phyloP scores from a whole-genome alignment of 2,329 filamentous ascomycete species.

The Claviceps paspali region DNA sequence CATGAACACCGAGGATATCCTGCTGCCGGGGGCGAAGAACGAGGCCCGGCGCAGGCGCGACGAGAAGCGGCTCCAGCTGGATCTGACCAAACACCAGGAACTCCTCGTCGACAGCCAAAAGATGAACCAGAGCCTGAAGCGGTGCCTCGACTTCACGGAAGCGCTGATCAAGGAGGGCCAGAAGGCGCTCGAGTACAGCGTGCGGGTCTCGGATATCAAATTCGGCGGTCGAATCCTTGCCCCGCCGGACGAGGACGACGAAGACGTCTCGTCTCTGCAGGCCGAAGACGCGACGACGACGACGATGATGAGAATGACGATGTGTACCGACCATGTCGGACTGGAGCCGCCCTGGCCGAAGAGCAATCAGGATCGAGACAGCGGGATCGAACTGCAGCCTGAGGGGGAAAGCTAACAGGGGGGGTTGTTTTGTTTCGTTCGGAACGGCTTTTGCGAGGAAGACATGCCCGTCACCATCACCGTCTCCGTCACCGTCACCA shows the following conservation, averaged over 20 bases:
- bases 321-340: slow-evolving; percentile 8
- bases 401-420: too few relatives aligned
- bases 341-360: slow-evolving; percentile 20
- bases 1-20: slow-evolving; percentile 15
- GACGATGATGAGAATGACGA: slow-evolving; percentile 12
- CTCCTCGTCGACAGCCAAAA: slow-evolving; percentile 81
- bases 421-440: too few relatives aligned
- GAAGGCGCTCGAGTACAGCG: slow-evolving; percentile 72
- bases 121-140: slow-evolving; percentile 86
- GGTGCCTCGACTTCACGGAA: slow-evolving; percentile 81
- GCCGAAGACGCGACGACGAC: slow-evolving; percentile 9
- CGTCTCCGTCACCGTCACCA: too few relatives aligned
- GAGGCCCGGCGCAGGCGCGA: slow-evolving; percentile 48
- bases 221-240: slow-evolving; percentile 67
- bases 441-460: too few relatives aligned
- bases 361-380: slow-evolving; percentile 33
- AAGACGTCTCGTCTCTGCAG: slow-evolving; percentile 11
- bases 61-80: slow-evolving; percentile 68
- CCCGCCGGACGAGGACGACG: slow-evolving; percentile 45
- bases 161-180: slow-evolving; percentile 77
- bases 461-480: too few relatives aligned
- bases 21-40: slow-evolving; percentile 24
- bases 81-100: slow-evolving; percentile 78
- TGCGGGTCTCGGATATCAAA: slow-evolving; percentile 63
- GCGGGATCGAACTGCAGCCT: slow-evolving; percentile 33